Base-by-base conservation (phyloP, 768 basidiomycete species). In the Suillus sp. region DNA sequence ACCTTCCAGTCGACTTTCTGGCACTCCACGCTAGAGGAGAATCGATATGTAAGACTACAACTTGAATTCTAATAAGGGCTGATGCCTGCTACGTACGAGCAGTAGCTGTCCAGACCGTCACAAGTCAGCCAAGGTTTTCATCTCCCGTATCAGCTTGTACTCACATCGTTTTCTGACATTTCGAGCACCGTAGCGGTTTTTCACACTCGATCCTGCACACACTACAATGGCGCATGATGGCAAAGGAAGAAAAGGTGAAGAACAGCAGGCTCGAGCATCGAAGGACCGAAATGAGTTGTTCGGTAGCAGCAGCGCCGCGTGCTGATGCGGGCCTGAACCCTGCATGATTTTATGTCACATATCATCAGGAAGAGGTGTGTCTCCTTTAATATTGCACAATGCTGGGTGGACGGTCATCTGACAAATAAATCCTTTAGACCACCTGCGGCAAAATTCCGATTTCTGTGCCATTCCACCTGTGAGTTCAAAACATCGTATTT, bases 1-100 rank as follows among this genome's bases (percentile, higher is more conserved):
- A 56, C 64, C 42, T 70, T 70, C 69, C 69, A 69, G 37, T 70
- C 69, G 9, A 22, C 51, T 58, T 64, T 69, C 56, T 68, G 64
- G 37, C 68, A 70, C 9, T 58, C 68, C 2, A 35, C 50, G 6
- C 68, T 65, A 43, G 50, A 40, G 20, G 48, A 53, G 2, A n/a
- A 34, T 13, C 1, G 7, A 6, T 3, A n/a, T 53, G 10, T 53
- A 7, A 53, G 51, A 20, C 50, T n/a, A 5, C 1, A 18, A n/a
- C n/a, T n/a, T n/a, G n/a, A n/a, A 48, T 14, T 48, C 25, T 16
- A 48, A 48, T 27, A 27, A 27, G 25, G 5, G 51, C 34, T 53
- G 11, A 34, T 53, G 51, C 32, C 18, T 53, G 32, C 32, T 32
- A 53, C 34, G 32, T 34, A 53, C 51, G 51, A 53, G 51, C 51